Percentiles rank a stretch among this genome's conserved stretches.
Conservation (phyloP, 768 basidiomycete genomes). For the Rhizopogon vesiculosus region DNA sequence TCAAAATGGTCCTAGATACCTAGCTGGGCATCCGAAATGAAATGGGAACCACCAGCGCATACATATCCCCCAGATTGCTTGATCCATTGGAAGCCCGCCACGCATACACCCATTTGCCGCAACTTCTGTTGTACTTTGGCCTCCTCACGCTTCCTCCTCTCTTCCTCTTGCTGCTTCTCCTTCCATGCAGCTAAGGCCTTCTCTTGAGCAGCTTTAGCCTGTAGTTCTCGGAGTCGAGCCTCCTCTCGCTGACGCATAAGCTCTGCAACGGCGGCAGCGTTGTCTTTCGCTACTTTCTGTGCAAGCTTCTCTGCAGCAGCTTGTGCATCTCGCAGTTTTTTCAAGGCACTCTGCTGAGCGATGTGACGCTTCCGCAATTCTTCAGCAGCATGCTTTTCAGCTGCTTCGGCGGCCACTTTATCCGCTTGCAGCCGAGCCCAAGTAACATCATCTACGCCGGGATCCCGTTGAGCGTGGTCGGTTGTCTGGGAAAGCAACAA, state of each 20-base stretch:
- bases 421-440: conserved; percentile 48
- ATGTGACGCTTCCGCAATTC: conserved; percentile 13
- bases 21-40: conserved; percentile 23
- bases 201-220: conserved; percentile 18
- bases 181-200: conserved; percentile 23
- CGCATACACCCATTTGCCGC: conserved; percentile 44
- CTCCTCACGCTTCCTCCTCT: conserved; percentile 15
- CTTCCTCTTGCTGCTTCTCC: conserved; percentile 36
- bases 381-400: conserved; percentile 11
- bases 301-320: conserved; percentile 9
- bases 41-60: conserved; percentile 38
- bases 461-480: conserved; percentile 31
- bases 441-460: conserved; percentile 46
- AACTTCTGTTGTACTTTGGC: conserved; percentile 34
- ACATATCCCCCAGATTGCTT: conserved; percentile 33
- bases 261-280: conserved; percentile 69
- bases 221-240: conserved; percentile 23
- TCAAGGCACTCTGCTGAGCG: conserved; percentile 13
- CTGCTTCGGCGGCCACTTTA: conserved; percentile 23
- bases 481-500: neutral
- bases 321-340: conserved; percentile 8
- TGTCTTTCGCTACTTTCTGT: conserved; percentile 13
- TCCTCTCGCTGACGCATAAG: conserved; percentile 37
- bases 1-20: conserved; percentile 7
- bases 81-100: conserved; percentile 37